A percentile compares a stretch with the other conserved stretches of the same genome.
These are phyloP conservation scores for Colletotrichum horii DNA, from an alignment of 2,329 filamentous ascomycete species.

Conservation along the genomic window DNA sequence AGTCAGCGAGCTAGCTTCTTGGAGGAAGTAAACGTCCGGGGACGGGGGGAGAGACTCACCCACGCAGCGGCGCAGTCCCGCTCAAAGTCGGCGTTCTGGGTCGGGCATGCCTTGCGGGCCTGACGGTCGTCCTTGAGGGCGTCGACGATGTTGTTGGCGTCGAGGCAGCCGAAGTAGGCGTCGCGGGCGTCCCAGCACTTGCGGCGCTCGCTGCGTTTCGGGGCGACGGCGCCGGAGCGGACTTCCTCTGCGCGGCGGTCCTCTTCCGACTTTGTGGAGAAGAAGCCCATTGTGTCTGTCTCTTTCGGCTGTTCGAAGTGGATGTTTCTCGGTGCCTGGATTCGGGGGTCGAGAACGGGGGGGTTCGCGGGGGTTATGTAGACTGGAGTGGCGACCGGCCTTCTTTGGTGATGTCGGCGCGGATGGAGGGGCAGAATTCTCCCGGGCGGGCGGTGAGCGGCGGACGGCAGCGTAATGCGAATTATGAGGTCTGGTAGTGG, in stretches of 20 bases:
- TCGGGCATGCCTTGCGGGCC: constrained; percentile 43
- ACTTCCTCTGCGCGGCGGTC: constrained; percentile 58
- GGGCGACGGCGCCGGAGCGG: constrained; percentile 69
- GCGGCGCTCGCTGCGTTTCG: constrained; percentile 81
- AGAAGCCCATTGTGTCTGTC: constrained; percentile 50
- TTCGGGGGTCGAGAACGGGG: accelerated
- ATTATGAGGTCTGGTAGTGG: background rate
- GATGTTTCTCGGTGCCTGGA: background rate
- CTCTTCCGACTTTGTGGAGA: constrained; percentile 43
- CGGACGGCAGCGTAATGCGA: background rate
- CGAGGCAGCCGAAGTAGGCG: constrained; percentile 85
- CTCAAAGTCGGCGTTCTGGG: constrained; percentile 68
- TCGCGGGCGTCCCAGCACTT: constrained; percentile 92
- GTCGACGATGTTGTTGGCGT: constrained; percentile 82
- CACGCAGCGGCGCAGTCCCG: constrained; percentile 87
- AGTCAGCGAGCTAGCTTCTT: background rate
- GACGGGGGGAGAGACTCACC: constrained; percentile 60
- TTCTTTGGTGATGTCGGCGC: background rate
- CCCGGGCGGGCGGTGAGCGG: background rate
- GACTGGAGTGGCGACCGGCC: background rate
- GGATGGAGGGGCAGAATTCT: background rate
- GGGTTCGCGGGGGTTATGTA: background rate
- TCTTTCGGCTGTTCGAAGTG: background rate
- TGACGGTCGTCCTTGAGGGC: constrained; percentile 48
- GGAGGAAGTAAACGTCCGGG: background rate